Evolutionary conservation across 1,284 basidiomycete genomes (phyloP).

Genomic region (Ganoderma sinense): DNA sequence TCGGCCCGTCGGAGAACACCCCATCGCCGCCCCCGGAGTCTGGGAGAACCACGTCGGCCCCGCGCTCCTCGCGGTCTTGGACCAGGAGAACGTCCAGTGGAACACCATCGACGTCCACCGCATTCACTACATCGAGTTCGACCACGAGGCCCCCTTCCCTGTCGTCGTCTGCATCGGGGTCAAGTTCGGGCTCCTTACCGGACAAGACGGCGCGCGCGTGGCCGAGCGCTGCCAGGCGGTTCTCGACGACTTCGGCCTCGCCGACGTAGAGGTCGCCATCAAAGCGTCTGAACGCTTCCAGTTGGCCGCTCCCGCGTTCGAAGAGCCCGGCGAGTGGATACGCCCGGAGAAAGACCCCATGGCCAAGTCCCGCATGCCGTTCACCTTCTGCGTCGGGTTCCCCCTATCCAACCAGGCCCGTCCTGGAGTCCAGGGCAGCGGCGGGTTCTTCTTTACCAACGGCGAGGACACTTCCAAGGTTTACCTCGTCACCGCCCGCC

Average conservation of each 20-base stretch:
- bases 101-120: background rate
- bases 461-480: constrained; percentile 29
- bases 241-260: background rate
- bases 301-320: background rate
- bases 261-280: background rate
- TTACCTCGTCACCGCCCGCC: constrained; percentile 40
- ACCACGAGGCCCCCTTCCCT: background rate
- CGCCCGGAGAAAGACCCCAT: background rate
- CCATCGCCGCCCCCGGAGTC: background rate
- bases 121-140: background rate
- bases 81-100: background rate
- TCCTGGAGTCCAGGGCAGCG: constrained; percentile 39
- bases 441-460: constrained; percentile 43
- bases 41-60: background rate
- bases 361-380: background rate
- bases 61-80: background rate
- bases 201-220: background rate
- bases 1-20: background rate
- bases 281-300: background rate
- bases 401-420: background rate
- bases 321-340: background rate
- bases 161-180: background rate
- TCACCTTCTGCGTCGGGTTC: background rate
- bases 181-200: background rate
- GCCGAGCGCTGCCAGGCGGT: background rate